Evolutionary conservation across 1,284 basidiomycete genomes (phyloP).

Genomic region (Cystobasidiaceae sp.): DNA sequence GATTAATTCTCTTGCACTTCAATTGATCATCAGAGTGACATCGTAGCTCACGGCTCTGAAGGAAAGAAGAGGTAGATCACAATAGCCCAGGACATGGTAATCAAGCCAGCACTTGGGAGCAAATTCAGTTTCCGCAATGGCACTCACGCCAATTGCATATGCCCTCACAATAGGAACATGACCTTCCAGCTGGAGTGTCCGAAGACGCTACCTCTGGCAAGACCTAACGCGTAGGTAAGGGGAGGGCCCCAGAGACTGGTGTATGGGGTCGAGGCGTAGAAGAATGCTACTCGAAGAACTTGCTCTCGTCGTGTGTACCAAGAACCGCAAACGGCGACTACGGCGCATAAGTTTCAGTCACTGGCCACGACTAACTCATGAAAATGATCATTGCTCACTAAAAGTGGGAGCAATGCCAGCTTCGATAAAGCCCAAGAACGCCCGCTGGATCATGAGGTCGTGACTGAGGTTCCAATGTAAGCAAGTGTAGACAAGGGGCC

Average conservation of each 20-base stretch:
- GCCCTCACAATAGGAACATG: constrained; percentile 3
- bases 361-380: neutral
- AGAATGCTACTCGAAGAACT: constrained; percentile 1
- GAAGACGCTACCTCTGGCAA: neutral
- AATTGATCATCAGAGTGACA: too few species aligned
- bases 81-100: neutral
- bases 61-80: constrained; percentile 2
- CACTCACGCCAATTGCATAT: neutral
- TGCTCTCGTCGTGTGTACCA: constrained; percentile 14
- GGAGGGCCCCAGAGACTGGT: constrained; percentile 9
- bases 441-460: constrained; percentile 4
- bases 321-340: constrained; percentile 1
- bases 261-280: constrained; percentile 6
- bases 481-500: too few species aligned
- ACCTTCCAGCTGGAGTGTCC: constrained; percentile 7
- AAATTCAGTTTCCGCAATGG: neutral
- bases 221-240: neutral
- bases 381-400: neutral
- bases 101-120: neutral
- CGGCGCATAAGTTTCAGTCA: neutral
- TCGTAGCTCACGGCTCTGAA: neutral
- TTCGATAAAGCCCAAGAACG: constrained; percentile 10
- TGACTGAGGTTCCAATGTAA: too few species aligned
- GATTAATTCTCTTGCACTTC: neutral
- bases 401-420: neutral